A percentile compares a stretch with the other conserved stretches of the same genome.
Conservation (phyloP, 768 basidiomycete species). For the Tephrocybe sp. region DNA sequence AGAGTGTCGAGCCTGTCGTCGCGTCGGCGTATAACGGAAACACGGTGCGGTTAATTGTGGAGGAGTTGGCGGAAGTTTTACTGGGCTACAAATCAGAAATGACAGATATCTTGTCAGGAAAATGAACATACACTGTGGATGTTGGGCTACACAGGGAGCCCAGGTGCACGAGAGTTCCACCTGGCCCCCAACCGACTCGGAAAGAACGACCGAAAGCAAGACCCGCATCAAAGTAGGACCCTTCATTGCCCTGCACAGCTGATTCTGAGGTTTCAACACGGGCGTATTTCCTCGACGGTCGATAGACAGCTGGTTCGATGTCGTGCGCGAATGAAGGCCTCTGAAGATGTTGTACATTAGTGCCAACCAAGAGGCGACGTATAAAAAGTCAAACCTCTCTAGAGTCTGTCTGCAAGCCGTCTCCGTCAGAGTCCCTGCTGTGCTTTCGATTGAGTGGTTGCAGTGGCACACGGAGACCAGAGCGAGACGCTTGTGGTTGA, state of each 20-base stretch:
- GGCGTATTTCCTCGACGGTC: conserved; percentile 80
- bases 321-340: conserved; percentile 79
- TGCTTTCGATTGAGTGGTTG: conserved; percentile 62
- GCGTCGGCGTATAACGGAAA: conserved; percentile 38
- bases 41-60: conserved; percentile 52
- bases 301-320: conserved; percentile 62
- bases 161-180: conserved; percentile 71
- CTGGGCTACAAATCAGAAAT: conserved; percentile 28
- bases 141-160: conserved; percentile 70
- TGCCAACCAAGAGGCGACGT: not conserved
- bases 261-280: conserved; percentile 72
- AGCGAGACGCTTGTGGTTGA: conserved; percentile 38
- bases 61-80: conserved; percentile 59
- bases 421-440: conserved; percentile 77
- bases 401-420: conserved; percentile 58
- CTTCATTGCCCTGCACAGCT: conserved; percentile 62
- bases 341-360: conserved; percentile 36
- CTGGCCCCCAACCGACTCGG: conserved; percentile 88
- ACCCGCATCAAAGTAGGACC: conserved; percentile 74
- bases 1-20: conserved; percentile 37
- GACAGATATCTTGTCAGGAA: not conserved
- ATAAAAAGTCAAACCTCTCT: conserved; percentile 48
- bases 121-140: conserved; percentile 47
- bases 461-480: conserved; percentile 34
- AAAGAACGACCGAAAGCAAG: conserved; percentile 85